These are phyloP conservation scores for Begonia masoniana DNA, from an alignment of 306 rosid species.

Conservation along the genomic window DNA sequence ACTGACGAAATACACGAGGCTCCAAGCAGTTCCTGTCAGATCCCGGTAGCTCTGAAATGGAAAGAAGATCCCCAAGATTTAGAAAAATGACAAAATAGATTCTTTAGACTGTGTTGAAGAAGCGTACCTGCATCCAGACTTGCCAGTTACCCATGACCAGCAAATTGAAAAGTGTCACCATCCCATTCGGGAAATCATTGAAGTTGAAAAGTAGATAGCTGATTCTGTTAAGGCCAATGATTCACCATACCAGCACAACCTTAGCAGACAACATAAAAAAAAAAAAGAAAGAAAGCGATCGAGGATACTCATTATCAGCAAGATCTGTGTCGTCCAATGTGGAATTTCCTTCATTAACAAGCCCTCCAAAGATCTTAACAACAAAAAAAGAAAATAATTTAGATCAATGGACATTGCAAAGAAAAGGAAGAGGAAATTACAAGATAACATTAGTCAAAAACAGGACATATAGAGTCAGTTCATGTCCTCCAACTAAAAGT, in stretches of 20 bases:
- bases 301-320: conserved; percentile 84
- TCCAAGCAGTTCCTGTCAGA: conserved; percentile 73
- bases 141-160: conserved; percentile 82
- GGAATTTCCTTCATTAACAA: conserved; percentile 75
- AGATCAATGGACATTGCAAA: too few species aligned
- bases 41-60: conserved; percentile 75
- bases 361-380: conserved; percentile 69
- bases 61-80: conserved; percentile 1
- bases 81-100: background rate
- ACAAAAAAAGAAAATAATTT: too few species aligned
- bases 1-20: conserved; percentile 55
- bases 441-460: too few species aligned
- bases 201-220: conserved; percentile 89
- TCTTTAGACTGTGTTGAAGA: conserved; percentile 3
- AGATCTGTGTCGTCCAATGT: conserved; percentile 57
- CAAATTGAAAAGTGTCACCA: conserved; percentile 97
- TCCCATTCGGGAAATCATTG: conserved; percentile 87
- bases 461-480: background rate
- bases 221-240: conserved; percentile 48
- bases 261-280: background rate
- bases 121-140: conserved; percentile 62
- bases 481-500: background rate
- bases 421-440: too few species aligned
- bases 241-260: conserved; percentile 6
- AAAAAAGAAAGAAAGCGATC: background rate